A percentile compares a stretch with the other conserved stretches of the same genome.
These are phyloP conservation scores for Capsicum chinense DNA, from an alignment of 257 asterid genomes.

Conservation along the genomic window DNA sequence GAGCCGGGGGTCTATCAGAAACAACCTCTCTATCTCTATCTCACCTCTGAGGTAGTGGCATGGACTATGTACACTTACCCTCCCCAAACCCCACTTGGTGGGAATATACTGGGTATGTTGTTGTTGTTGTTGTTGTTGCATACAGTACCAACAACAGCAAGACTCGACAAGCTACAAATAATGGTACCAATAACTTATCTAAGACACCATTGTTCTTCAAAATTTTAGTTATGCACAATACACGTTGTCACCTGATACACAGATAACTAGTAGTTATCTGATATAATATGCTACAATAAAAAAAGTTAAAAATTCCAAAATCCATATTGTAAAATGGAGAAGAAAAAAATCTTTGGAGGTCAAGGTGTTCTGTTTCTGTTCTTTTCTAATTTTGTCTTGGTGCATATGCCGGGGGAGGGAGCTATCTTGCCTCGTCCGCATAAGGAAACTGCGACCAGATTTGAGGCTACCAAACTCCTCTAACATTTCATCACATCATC, in stretches of 20 bases:
- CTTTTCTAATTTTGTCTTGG: neutral
- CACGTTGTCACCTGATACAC: neutral
- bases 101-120: too few relatives aligned
- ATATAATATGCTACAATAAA: neutral
- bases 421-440: neutral
- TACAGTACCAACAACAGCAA: neutral
- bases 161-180: neutral
- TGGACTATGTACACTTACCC: too few relatives aligned
- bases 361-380: neutral
- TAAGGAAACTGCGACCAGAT: neutral
- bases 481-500: neutral
- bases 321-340: neutral
- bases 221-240: neutral
- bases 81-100: too few relatives aligned
- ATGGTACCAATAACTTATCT: constrained; percentile 4
- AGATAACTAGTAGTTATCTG: neutral
- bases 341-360: neutral
- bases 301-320: neutral
- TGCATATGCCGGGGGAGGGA: neutral
- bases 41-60: too few relatives aligned
- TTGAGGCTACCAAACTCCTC: neutral
- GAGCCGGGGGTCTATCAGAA: too few relatives aligned
- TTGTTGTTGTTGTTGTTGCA: too few relatives aligned
- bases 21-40: too few relatives aligned
- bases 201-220: constrained; percentile 13